Conservation (phyloP, 2,329 filamentous ascomycete genomes). For the Colletotrichum noveboracense region DNA sequence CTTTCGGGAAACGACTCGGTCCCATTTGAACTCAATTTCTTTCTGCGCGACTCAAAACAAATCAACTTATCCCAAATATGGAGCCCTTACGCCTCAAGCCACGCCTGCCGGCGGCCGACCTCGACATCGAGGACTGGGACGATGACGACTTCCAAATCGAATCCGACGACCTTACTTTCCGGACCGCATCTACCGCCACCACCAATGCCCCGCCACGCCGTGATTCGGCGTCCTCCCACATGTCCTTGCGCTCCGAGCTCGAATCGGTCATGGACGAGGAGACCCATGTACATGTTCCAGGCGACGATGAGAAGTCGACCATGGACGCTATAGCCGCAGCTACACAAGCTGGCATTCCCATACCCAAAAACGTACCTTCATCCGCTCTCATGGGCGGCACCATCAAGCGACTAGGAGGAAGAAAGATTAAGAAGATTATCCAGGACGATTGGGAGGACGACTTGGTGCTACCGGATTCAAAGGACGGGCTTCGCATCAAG, state of each 20-base stretch:
- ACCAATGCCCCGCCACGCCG: constrained; percentile 60
- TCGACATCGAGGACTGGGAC: constrained; percentile 78
- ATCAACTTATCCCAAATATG: constrained; percentile 42
- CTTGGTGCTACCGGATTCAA: constrained; percentile 68
- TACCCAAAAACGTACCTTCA: constrained; percentile 84
- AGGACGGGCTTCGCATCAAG: constrained; percentile 69
- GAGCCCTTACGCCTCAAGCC: constrained; percentile 60
- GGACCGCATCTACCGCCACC: constrained; percentile 52
- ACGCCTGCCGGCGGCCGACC: constrained; percentile 56
- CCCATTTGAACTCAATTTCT: neutral
- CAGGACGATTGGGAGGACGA: constrained; percentile 86
- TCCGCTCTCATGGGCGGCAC: constrained; percentile 91
- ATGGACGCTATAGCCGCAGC: constrained; percentile 87
- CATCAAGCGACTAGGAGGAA: constrained; percentile 85
- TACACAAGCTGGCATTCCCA: constrained; percentile 87
- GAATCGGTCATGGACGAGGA: constrained; percentile 80
- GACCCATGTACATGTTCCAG: constrained; percentile 83
- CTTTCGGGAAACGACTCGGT: neutral
- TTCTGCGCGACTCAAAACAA: constrained; percentile 1
- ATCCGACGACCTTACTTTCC: constrained; percentile 67
- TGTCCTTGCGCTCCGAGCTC: constrained; percentile 83
- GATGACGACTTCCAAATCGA: constrained; percentile 78
- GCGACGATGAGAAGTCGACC: constrained; percentile 84
- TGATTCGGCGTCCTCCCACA: constrained; percentile 81
- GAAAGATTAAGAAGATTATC: constrained; percentile 73